phyloP scores from a whole-genome alignment of 2,329 filamentous ascomycete species.

The Monosporascus sp. region DNA sequence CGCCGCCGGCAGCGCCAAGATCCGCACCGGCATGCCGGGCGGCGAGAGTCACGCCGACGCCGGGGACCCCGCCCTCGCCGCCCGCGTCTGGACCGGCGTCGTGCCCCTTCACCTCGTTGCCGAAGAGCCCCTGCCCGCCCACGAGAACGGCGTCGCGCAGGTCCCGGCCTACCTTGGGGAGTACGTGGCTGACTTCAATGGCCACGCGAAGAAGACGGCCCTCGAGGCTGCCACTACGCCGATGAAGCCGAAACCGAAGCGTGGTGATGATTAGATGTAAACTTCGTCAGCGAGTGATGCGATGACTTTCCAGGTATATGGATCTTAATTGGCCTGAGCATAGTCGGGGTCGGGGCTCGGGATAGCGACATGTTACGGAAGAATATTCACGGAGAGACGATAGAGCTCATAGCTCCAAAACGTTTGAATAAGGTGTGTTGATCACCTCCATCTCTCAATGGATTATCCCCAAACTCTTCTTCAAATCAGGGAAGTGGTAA shows the following conservation, averaged over 20 bases:
- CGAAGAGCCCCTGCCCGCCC: constrained; percentile 57
- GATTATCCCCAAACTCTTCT: too few relatives aligned
- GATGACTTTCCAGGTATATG: too few relatives aligned
- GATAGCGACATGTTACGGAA: too few relatives aligned
- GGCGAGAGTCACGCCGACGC: constrained; percentile 45
- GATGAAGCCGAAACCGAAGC: constrained; percentile 16
- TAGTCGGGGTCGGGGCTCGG: too few relatives aligned
- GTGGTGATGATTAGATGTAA: background rate
- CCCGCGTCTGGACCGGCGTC: constrained; percentile 50
- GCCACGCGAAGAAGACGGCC: constrained; percentile 11
- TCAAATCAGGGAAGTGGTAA: too few relatives aligned
- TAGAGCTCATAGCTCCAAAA: too few relatives aligned
- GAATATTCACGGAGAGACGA: too few relatives aligned
- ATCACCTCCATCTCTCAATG: too few relatives aligned
- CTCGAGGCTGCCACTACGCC: constrained; percentile 17
- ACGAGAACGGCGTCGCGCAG: constrained; percentile 52
- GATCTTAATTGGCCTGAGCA: too few relatives aligned
- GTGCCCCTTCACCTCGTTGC: constrained; percentile 59
- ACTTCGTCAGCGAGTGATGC: too few relatives aligned
- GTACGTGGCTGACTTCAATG: constrained; percentile 35
- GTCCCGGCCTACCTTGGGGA: constrained; percentile 58
- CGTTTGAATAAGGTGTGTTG: too few relatives aligned
- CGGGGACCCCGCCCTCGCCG: constrained; percentile 36
- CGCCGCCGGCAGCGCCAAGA: constrained; percentile 69
- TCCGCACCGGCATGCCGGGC: constrained; percentile 59